phyloP scores from a whole-genome alignment of 768 basidiomycete genomes.

The Boletus reticulatus region DNA sequence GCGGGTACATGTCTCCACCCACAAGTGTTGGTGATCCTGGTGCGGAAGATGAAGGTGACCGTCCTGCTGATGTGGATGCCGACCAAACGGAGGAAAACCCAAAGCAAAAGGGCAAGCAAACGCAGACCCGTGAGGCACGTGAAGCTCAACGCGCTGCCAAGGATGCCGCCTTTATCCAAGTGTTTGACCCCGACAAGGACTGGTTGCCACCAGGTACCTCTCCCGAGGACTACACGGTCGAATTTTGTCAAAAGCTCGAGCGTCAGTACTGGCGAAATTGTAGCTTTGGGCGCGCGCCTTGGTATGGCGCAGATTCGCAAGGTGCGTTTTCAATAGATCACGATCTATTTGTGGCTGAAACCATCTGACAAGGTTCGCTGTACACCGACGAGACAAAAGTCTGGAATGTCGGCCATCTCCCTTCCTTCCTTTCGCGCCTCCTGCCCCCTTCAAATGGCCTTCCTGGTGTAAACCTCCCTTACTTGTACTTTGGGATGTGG shows the following conservation, averaged over 20 bases:
- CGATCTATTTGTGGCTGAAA: not conserved
- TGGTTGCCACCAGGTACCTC: slow-evolving; percentile 81
- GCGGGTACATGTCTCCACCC: slow-evolving; percentile 28
- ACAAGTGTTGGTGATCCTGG: slow-evolving; percentile 22
- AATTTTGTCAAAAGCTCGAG: slow-evolving; percentile 86
- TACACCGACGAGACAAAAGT: slow-evolving; percentile 72
- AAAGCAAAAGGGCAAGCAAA: slow-evolving; percentile 44
- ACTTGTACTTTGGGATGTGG: slow-evolving; percentile 99
- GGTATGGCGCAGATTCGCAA: slow-evolving; percentile 97
- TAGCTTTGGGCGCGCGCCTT: slow-evolving; percentile 84
- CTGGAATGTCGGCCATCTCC: slow-evolving; percentile 95
- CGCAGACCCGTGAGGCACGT: slow-evolving; percentile 39
- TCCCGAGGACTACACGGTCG: slow-evolving; percentile 77
- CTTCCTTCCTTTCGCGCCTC: slow-evolving; percentile 81
- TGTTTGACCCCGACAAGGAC: slow-evolving; percentile 67
- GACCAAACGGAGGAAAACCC: slow-evolving; percentile 33
- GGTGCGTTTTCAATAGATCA: slow-evolving; percentile 45
- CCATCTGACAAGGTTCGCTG: slow-evolving; percentile 47
- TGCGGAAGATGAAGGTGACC: slow-evolving; percentile 15
- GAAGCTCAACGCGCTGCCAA: slow-evolving; percentile 46
- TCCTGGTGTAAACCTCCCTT: slow-evolving; percentile 96
- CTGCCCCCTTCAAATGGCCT: slow-evolving; percentile 69
- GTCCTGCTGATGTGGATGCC: slow-evolving; percentile 4
- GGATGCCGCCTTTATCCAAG: slow-evolving; percentile 57
- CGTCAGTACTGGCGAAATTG: slow-evolving; percentile 91